Evolutionary conservation across 2,329 filamentous ascomycete genomes (phyloP), one percentile per base, ranked within the genome.

Genomic region (Sclerotinia trifoliorum): DNA sequence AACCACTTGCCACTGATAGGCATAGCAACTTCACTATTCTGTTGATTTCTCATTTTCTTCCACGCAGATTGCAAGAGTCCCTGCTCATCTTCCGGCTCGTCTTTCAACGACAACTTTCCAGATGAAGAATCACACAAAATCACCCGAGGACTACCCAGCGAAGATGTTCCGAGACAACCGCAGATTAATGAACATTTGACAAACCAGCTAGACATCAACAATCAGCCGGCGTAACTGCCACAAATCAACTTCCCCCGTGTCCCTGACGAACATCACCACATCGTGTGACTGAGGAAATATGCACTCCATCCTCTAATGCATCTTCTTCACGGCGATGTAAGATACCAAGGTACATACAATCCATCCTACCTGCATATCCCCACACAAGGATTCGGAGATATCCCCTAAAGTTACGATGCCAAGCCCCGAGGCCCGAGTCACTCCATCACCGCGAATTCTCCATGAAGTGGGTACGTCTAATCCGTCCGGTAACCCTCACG

Each of bases 371-470:
- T 21, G 19, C 32, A 42, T 42, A 42, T 42, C 2, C 26, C 44
- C 57, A 61, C 44, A 17, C 44, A 29, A 42, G 39, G 39, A 42
- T 42, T 17, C 39, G 39, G 39, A 54, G 6, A n/a, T 17, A 8
- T 17, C 29, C 10, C 26, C 21, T 26, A 24, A 21, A 46, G 4
- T 19, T 46, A 10, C 57, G 21, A 42, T 21, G 39, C 42, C 57
- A 60, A 60, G 57, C 17, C 11, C 57, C 57, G 42, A 60, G 57
- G 39, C 24, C 57, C 57, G 57, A 32, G 39, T 60, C 11, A 11
- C 56, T 29, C 39, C 56, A 29, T 29, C 39, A 26, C 35, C 10
- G 15, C 8, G 26, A 26, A 42, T 15, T 42, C 39, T 44, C 26
- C n/a, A 29, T 46, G 24, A 46, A 60, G 39, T 46, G 26, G 39